A percentile compares a stretch with the other conserved stretches of the same genome.
Conservation (phyloP, 306 rosid species). For the Trichosanthes cucumerina region DNA sequence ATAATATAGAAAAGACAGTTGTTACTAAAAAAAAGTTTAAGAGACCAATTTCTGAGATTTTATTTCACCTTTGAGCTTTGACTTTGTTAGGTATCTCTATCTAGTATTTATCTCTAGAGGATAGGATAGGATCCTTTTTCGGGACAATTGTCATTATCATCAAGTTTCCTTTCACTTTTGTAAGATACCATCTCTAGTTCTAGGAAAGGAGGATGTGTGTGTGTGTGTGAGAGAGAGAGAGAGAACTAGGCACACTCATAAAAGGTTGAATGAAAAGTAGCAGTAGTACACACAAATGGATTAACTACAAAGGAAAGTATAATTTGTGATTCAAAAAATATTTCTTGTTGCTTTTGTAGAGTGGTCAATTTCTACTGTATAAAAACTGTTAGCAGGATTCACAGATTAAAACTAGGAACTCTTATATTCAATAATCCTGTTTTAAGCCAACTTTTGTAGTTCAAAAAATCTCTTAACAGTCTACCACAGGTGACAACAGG, state of each 20-base stretch:
- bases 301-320: not conserved
- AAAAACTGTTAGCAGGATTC: not conserved
- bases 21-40: not conserved
- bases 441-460: not conserved
- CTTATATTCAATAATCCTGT: not conserved
- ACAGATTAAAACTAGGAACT: not conserved
- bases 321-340: not conserved
- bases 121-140: not conserved
- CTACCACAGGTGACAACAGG: not conserved
- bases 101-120: no score
- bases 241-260: not conserved
- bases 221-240: not conserved
- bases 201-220: not conserved
- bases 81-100: not conserved
- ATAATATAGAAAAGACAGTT: constrained; percentile 9
- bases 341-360: not conserved
- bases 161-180: not conserved
- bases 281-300: not conserved
- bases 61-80: not conserved
- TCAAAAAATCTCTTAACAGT: not conserved
- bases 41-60: not conserved
- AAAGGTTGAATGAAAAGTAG: not conserved
- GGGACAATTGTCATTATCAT: not conserved
- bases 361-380: not conserved
- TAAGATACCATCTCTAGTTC: not conserved